Conservation (phyloP, 2,329 filamentous ascomycete genomes). For the Pyrenochaeta sp. region DNA sequence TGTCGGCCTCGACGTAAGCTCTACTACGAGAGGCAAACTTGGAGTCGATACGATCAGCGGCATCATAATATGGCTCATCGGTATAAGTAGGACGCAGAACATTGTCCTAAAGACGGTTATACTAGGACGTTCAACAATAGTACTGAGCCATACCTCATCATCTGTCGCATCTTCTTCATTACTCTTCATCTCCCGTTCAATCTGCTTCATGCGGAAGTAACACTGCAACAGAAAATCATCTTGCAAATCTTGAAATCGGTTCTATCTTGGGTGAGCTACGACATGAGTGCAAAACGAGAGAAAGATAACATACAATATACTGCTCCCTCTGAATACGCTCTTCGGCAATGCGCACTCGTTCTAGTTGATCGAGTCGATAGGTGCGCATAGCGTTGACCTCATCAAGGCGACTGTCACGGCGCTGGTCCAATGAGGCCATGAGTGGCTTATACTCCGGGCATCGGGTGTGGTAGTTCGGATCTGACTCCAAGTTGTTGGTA, state of each 20-base stretch:
- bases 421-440: conserved; percentile 61
- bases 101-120: conserved; percentile 36
- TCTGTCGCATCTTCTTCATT: conserved; percentile 51
- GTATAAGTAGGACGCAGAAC: conserved; percentile 44
- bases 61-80: conserved; percentile 32
- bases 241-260: conserved; percentile 44
- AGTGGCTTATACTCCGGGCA: conserved; percentile 63
- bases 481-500: conserved; percentile 65
- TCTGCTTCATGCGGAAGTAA: conserved; percentile 49
- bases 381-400: conserved; percentile 49
- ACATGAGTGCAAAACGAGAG: neutral
- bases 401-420: conserved; percentile 52
- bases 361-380: conserved; percentile 49
- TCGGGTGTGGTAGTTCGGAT: conserved; percentile 62
- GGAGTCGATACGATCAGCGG: conserved; percentile 39
- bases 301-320: conserved; percentile 41
- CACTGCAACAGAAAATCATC: conserved; percentile 47
- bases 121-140: neutral
- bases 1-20: conserved; percentile 51
- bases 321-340: conserved; percentile 46
- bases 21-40: conserved; percentile 53
- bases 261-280: conserved; percentile 28
- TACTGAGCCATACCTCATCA: conserved; percentile 45
- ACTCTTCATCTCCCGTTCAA: conserved; percentile 47
- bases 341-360: conserved; percentile 46